Evolutionary conservation across 1,139 yeast species (phyloP), one percentile per base, ranked within the genome.

Genomic region (Candida mesenterica): DNA sequence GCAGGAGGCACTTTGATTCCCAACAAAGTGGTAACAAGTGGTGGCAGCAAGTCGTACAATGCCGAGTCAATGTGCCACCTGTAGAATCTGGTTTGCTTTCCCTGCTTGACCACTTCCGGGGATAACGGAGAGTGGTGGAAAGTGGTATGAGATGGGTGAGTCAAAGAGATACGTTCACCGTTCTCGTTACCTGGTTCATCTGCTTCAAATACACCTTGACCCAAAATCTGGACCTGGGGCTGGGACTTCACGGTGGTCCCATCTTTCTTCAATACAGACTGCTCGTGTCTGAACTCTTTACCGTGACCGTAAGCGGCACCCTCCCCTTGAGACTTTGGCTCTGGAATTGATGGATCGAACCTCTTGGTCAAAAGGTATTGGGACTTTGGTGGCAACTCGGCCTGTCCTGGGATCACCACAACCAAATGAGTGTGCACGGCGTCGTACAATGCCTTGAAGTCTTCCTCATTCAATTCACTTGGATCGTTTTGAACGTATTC

Each of bases 11-110:
- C 92, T 52, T 80, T 75, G 46, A 87, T 79, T 5, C 95, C 95
- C 39, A 87, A 69, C 42, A 87, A 71, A 2, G 95, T 86, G 3
- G 96, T 87, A 32, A 82, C 86, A 47, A 82, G 73, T 22, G 96
- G 96, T 19, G 96, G 95, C 6, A 90, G 78, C 49, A 86, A 71
- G 24, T 78, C 95, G 52, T 87, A 87, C 33, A 87, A 72, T 4
- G 96, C 96, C 31, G 92, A 82, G 61, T 87, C 96, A 48, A 87
- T 85, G 62, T 87, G 96, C 96, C 96, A 87, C 63, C 96, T 77
- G 73, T 86, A 87, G 58, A 82, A 87, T 47, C 94, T 72, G 1
- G 96, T 87, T 57, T 74, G 73, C 38, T 80, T 77, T 20, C 75
- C 66, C 3, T 72, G 72, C 37, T 65, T 67, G 49, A 83, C 77